Base-by-base conservation (phyloP, 2,329 filamentous ascomycete species). In the Colletotrichum horii region DNA sequence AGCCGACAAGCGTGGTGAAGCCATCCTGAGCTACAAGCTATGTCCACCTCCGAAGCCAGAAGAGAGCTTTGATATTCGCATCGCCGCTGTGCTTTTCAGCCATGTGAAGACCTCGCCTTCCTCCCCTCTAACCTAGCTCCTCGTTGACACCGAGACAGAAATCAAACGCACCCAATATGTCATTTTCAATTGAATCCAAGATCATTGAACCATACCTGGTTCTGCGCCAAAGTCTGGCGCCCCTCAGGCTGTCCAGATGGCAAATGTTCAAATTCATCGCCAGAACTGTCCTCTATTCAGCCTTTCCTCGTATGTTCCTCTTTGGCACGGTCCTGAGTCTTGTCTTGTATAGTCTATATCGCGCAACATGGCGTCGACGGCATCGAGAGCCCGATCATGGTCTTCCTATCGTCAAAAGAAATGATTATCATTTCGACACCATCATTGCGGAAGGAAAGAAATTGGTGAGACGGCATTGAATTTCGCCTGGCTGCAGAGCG, bases 51-150 rank as follows among this genome's bases (percentile, higher is more conserved):
- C 43, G 36, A 8, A 66, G 24, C 6, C 55, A 19, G 16, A 28
- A 14, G 62, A 24, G 26, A 66, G 72, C 77, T 83, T 16, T 78
- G 26, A 83, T 87, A 81, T 78, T 88, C 8, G 84, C 24, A 58
- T n/a, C 8, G 55, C 12, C 14, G 22, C 55, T 58, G 24, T 26
- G 26, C 43, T 22, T 22, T 52, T 14, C 11, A 22, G 43, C 43
- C 11, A 52, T 52, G 43, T 22, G 43, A 52, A 22, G 43, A 14
- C 0, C 11, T 52, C 43, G 9, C 3, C 6, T 52, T 43, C 38
- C 9, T n/a, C 12, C 9, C 6, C 38, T 43, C 38, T 2, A 52
- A 19, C 22, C 8, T 16, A 11, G 11, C 15, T 19, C 4, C 0
- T 1, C 15, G 2, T 58, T 16, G 16, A 22, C 55, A 58, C 24